phyloP scores from a whole-genome alignment of 2,329 filamentous ascomycete genomes.

The Aspergillus piperis region DNA sequence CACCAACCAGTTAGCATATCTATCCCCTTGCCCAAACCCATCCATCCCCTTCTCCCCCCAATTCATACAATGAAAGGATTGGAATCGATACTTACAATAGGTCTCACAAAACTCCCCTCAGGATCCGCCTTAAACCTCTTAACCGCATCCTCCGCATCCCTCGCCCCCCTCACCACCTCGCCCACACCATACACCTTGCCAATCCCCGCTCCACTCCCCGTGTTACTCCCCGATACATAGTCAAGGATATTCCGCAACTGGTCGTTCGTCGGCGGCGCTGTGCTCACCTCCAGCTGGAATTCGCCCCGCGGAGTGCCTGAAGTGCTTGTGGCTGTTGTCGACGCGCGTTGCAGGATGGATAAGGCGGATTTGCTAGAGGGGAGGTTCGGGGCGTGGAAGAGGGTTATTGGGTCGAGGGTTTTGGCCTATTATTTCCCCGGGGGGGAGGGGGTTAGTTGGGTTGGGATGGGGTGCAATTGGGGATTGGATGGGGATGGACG shows the following conservation, averaged over 20 bases:
- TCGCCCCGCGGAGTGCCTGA: constrained; percentile 73
- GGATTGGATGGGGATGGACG: neutral
- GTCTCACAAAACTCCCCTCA: constrained; percentile 65
- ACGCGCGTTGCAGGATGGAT: constrained; percentile 77
- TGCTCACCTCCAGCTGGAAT: constrained; percentile 85
- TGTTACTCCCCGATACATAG: constrained; percentile 55
- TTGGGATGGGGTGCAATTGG: neutral
- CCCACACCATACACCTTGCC: constrained; percentile 62
- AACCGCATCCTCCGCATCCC: constrained; percentile 73
- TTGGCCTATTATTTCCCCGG: constrained; percentile 59
- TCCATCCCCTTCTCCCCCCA: no score
- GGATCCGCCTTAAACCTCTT: constrained; percentile 73
- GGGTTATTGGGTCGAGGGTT: constrained; percentile 85
- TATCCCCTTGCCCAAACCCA: no score
- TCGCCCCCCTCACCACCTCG: constrained; percentile 74
- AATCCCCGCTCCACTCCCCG: constrained; percentile 55
- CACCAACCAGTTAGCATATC: constrained; percentile 18
- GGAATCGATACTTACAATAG: constrained; percentile 66
- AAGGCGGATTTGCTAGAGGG: constrained; percentile 71
- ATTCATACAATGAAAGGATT: no score
- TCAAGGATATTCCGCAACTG: constrained; percentile 83
- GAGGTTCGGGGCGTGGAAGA: constrained; percentile 84
- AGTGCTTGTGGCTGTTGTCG: constrained; percentile 69
- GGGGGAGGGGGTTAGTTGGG: neutral
- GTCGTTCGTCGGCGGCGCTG: constrained; percentile 74